Conservation (phyloP, 495 filamentous ascomycete species). For the Aspergillus indologenus region DNA sequence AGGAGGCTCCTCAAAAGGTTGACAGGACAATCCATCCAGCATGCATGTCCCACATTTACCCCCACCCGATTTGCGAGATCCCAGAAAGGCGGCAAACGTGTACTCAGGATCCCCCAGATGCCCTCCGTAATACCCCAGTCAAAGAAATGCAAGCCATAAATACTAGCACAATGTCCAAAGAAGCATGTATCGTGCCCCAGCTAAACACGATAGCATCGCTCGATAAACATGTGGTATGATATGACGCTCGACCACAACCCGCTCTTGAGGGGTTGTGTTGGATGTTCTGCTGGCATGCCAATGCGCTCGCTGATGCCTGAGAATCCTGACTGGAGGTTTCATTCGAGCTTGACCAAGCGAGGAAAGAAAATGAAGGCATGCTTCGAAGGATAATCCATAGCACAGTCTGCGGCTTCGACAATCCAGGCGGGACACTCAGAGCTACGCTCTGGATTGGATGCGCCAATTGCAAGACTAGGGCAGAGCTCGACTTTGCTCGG, state of each 20-base stretch:
- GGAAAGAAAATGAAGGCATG: constrained; percentile 24
- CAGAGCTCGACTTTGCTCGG: constrained; percentile 46
- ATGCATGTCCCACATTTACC: not conserved
- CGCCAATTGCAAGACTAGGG: constrained; percentile 37
- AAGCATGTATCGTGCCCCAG: not conserved
- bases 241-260: not conserved
- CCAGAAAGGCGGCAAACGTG: not conserved
- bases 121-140: not conserved
- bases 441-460: constrained; percentile 19
- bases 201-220: not conserved
- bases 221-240: not conserved
- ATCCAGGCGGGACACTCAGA: constrained; percentile 22
- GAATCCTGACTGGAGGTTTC: constrained; percentile 23
- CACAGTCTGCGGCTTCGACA: constrained; percentile 35
- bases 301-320: constrained; percentile 60
- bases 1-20: not conserved
- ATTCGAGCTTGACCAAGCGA: constrained; percentile 20
- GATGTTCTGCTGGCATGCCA: constrained; percentile 47
- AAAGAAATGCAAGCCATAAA: not conserved
- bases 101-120: not conserved
- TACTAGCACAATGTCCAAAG: not conserved
- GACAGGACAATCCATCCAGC: not conserved
- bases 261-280: constrained; percentile 8
- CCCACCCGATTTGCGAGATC: not conserved
- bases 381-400: constrained; percentile 30